These are phyloP conservation scores for Ascochyta rabiei DNA, from an alignment of 2,329 filamentous ascomycete species.

Conservation along the genomic window DNA sequence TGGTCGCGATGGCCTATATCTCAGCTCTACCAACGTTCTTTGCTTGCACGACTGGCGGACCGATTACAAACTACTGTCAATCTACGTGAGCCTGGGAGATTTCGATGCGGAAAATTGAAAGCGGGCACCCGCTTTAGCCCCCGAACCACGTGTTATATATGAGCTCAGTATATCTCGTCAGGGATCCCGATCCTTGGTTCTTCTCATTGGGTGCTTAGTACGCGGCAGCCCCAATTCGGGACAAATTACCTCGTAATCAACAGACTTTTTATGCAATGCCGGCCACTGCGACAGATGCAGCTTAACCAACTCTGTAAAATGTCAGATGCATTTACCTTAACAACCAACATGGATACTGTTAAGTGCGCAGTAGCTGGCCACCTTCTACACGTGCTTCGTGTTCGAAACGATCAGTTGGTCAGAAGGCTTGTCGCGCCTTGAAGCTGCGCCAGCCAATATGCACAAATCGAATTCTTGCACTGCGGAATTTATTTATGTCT, in stretches of 20 bases:
- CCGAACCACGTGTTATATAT: slow-evolving; percentile 1
- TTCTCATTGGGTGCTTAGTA: not conserved
- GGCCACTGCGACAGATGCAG: not conserved
- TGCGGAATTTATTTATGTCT: too few species aligned
- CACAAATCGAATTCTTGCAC: too few species aligned
- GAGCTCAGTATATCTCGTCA: not conserved
- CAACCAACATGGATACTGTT: too few species aligned
- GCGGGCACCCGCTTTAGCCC: not conserved
- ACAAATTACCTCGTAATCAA: not conserved
- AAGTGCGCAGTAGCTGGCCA: too few species aligned
- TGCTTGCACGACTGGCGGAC: not conserved
- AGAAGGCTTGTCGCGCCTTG: too few species aligned
- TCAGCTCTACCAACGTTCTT: not conserved
- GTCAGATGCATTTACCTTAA: too few species aligned
- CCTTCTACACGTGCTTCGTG: too few species aligned
- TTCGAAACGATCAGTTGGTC: too few species aligned
- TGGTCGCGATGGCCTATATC: not conserved
- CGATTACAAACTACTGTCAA: not conserved
- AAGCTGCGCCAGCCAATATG: too few species aligned
- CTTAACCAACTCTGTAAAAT: too few species aligned
- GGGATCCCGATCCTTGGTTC: not conserved
- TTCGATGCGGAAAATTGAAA: not conserved
- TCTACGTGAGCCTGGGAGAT: not conserved
- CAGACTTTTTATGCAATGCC: not conserved
- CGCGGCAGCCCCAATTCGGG: not conserved